Conservation (phyloP, 2,329 filamentous ascomycete genomes). For the Calonectria ilicicola region DNA sequence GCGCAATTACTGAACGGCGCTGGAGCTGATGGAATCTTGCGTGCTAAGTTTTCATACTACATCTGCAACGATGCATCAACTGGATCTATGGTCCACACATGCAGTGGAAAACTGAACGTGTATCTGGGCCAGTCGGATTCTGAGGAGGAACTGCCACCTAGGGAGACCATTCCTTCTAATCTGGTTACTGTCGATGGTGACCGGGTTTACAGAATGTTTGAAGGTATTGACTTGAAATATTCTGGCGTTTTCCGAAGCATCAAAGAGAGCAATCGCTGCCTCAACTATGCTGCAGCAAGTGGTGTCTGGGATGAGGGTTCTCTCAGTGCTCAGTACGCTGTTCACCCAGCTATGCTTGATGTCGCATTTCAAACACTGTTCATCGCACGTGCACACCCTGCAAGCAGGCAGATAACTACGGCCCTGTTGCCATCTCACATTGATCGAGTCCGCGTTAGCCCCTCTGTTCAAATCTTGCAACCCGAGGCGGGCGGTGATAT, state of each 20-base stretch:
- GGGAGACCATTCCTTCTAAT: slow-evolving; percentile 7
- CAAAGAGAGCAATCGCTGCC: slow-evolving; percentile 11
- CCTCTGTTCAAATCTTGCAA: slow-evolving; percentile 11
- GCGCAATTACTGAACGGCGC: slow-evolving; percentile 1
- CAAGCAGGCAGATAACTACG: slow-evolving; percentile 14
- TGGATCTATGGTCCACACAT: slow-evolving; percentile 24
- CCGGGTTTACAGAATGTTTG: slow-evolving; percentile 26
- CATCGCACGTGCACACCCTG: slow-evolving; percentile 17
- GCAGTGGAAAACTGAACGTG: slow-evolving; percentile 22
- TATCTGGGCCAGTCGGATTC: slow-evolving; percentile 1
- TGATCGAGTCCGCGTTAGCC: slow-evolving; percentile 18
- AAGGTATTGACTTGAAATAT: slow-evolving; percentile 24
- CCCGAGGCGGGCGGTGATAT: slow-evolving; percentile 12
- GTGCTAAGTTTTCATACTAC: slow-evolving; percentile 24
- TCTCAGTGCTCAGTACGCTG: slow-evolving; percentile 15
- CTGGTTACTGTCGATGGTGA: slow-evolving; percentile 18
- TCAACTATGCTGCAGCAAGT: slow-evolving; percentile 19
- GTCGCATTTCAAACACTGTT: slow-evolving; percentile 23
- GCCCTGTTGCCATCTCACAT: slow-evolving; percentile 22
- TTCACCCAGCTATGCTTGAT: slow-evolving; percentile 23
- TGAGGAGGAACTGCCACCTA: slow-evolving; percentile 16
- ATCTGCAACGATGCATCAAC: slow-evolving; percentile 20
- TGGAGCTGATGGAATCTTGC: slow-evolving; percentile 6
- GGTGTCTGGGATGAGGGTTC: slow-evolving; percentile 19
- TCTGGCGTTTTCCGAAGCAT: slow-evolving; percentile 23